Percentiles rank a stretch among this genome's conserved stretches.
phyloP scores from a whole-genome alignment of 495 filamentous ascomycete genomes.

The Trichoderma virens region DNA sequence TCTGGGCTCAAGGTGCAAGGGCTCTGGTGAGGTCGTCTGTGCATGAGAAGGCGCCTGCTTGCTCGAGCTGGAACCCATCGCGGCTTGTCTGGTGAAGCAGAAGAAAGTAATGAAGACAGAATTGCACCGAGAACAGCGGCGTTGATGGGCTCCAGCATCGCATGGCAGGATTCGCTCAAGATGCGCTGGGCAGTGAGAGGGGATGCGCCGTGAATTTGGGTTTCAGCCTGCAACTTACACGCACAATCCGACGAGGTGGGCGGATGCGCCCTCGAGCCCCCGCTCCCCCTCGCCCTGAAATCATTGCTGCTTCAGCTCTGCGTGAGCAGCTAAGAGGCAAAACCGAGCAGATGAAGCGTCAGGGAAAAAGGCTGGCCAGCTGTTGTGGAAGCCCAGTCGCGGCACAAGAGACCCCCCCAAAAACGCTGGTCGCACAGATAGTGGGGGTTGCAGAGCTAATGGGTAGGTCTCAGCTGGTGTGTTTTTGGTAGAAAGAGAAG shows the following conservation, averaged over 20 bases:
- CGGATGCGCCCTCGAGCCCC: constrained; percentile 11
- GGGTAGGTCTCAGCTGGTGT: not conserved
- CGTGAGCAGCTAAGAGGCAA: not conserved
- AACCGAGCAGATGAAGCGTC: not conserved
- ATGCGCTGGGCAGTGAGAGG: not conserved
- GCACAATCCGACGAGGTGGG: constrained; percentile 11
- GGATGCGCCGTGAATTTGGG: constrained; percentile 1
- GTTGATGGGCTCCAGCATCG: not conserved
- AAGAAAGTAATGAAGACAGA: too few species aligned
- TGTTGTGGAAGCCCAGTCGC: constrained; percentile 2
- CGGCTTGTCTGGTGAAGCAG: not conserved
- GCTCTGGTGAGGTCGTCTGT: not conserved
- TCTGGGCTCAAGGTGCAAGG: not conserved
- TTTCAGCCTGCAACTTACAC: constrained; percentile 7
- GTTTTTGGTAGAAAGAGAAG: not conserved
- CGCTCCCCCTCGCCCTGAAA: constrained; percentile 11
- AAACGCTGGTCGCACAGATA: not conserved
- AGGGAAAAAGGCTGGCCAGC: not conserved
- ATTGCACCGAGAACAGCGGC: too few species aligned
- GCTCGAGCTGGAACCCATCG: not conserved
- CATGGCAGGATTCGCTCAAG: not conserved
- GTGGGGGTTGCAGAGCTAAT: not conserved
- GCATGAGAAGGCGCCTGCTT: not conserved
- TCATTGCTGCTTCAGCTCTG: constrained; percentile 7
- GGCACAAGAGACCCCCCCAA: not conserved